Conservation (phyloP, 768 basidiomycete species). For the Kwoniella sp. region DNA sequence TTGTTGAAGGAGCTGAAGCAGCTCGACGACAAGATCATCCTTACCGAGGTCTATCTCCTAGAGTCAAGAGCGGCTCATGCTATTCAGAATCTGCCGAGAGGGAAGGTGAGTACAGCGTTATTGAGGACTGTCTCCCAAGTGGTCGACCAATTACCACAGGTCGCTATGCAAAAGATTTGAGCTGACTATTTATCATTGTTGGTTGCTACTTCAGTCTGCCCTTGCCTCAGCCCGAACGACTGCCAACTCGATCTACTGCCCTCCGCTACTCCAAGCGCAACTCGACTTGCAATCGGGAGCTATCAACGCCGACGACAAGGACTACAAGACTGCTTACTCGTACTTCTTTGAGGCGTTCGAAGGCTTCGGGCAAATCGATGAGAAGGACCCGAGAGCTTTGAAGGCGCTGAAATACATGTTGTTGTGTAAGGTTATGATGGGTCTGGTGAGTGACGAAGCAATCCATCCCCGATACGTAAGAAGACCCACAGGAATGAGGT, state of each 20-base stretch:
- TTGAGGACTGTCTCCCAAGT: not conserved
- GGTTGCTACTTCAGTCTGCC: constrained; percentile 68
- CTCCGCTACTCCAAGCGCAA: constrained; percentile 66
- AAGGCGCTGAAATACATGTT: constrained; percentile 96
- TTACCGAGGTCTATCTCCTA: constrained; percentile 93
- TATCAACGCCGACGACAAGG: constrained; percentile 94
- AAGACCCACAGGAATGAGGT: too few relatives aligned
- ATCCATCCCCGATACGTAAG: too few relatives aligned
- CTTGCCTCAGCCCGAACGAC: constrained; percentile 89
- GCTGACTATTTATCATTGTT: not conserved
- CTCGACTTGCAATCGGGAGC: constrained; percentile 73
- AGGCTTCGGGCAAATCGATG: constrained; percentile 73
- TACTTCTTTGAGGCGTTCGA: constrained; percentile 99
- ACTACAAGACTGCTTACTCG: constrained; percentile 94
- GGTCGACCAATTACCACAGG: too few relatives aligned
- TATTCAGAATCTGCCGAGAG: constrained; percentile 82
- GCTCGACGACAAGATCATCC: constrained; percentile 95
- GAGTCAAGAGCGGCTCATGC: constrained; percentile 90
- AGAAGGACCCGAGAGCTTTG: constrained; percentile 68
- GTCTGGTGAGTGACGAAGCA: constrained; percentile 70
- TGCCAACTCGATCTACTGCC: constrained; percentile 93
- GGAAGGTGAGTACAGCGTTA: constrained; percentile 66
- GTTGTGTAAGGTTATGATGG: constrained; percentile 96
- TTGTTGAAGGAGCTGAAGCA: constrained; percentile 90
- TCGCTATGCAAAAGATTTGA: not conserved